Evolutionary conservation across 306 rosid species (phyloP), one percentile per base, ranked within the genome.

Genomic region (Luffa acutangula): DNA sequence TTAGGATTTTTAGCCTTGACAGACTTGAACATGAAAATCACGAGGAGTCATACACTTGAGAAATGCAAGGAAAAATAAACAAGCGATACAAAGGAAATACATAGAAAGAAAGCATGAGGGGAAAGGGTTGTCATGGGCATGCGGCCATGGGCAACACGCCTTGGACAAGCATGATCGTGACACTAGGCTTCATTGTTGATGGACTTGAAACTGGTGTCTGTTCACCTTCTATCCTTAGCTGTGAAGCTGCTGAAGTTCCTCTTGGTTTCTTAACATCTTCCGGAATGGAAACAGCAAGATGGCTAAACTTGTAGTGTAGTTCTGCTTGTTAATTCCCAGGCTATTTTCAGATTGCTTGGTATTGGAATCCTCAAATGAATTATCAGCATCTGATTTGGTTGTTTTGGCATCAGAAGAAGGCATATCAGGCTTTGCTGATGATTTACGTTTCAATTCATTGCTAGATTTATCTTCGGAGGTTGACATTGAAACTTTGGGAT

Each of bases 181-280:
- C n/a, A n/a, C n/a, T n/a, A n/a, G n/a, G 86, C 81, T 88, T 88
- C 20, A 88, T 65, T 65, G 83, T 46, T 57, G 85, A 80, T 65
- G 82, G 71, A 78, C 83, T 87, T 18, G 84, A 42, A 78, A 80
- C 87, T 57, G 88, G 86, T 77, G 83, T 81, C 83, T 80, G 83
- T 77, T 89, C 96, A 43, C 84, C 90, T 84, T 83, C 90, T 62
- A 76, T 85, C 80, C 88, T 89, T 66, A 80, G 79, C 74, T 87
- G 86, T 45, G 72, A 53, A 75, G 82, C 71, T 5, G 81, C 66
- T 77, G 89, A 73, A 74, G 18, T 63, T 74, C 79, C 91, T 52
- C 81, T 81, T 9, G 86, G 49, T 85, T 86, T 91, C 76, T 84
- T 90, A 57, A 79, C 81, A 34, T 78, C 87, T 69, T 87, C 81